Evolutionary conservation across 768 basidiomycete genomes (phyloP).

Genomic region (Tephrocybe sp.): DNA sequence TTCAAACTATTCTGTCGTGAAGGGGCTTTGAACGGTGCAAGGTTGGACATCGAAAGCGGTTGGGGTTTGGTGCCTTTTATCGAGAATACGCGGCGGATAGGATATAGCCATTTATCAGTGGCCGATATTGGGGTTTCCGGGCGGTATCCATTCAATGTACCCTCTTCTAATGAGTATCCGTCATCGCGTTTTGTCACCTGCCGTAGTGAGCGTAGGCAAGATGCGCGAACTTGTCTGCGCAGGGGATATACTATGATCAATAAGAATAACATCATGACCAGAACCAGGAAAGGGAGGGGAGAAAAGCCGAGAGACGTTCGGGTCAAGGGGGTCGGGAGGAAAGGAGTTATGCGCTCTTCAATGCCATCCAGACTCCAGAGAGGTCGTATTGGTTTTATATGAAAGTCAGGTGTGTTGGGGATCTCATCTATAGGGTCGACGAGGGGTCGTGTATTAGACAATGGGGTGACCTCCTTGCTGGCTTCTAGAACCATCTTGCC

Average conservation of each 20-base stretch:
- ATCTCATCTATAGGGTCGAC: conserved; percentile 72
- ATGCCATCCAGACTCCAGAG: conserved; percentile 56
- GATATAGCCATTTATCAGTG: conserved; percentile 27
- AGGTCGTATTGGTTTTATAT: conserved; percentile 63
- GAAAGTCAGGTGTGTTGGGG: conserved; percentile 46
- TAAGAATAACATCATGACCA: conserved; percentile 39
- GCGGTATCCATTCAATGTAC: conserved; percentile 25
- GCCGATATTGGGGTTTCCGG: conserved; percentile 33
- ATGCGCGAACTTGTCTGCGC: conserved; percentile 49
- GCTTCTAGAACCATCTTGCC: conserved; percentile 99
- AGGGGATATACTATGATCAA: conserved; percentile 52
- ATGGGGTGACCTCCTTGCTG: conserved; percentile 72
- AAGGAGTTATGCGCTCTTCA: conserved; percentile 64
- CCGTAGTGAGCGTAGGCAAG: conserved; percentile 43
- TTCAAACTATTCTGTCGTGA: conserved; percentile 21
- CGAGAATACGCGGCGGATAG: conserved; percentile 33
- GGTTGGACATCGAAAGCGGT: conserved; percentile 20
- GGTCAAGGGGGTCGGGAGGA: conserved; percentile 60
- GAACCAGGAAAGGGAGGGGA: conserved; percentile 59
- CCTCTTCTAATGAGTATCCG: conserved; percentile 52
- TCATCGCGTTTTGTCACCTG: conserved; percentile 32
- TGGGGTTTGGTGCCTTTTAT: conserved; percentile 22
- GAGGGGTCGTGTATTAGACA: conserved; percentile 49
- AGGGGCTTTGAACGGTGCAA: conserved; percentile 23
- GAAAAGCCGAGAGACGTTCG: conserved; percentile 72